Evolutionary conservation across 768 basidiomycete genomes (phyloP), one percentile per base, ranked within the genome.

Genomic region (Calocera viscosa): DNA sequence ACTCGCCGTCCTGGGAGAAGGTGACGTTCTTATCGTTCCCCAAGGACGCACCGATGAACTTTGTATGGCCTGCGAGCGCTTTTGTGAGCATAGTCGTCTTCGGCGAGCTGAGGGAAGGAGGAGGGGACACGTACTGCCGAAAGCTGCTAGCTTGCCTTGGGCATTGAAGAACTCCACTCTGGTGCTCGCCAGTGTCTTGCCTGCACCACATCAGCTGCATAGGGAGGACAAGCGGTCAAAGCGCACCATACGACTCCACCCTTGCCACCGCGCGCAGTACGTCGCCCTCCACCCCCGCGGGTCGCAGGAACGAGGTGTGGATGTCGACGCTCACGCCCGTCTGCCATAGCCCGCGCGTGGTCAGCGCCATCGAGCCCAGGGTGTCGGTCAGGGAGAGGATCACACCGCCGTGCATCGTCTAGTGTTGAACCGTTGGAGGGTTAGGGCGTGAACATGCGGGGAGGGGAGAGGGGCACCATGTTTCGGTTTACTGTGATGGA

Each of bases 321-420:
- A 93, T 84, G 73, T 92, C 90, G 1, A 89, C 90, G 1, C 89
- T 90, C 11, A 92, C 90, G 17, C 91, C 68, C 0, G 91, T 92
- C 90, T 91, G 90, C 72, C 78, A 93, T 10, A 90, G 86, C 1
- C 91, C 91, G 69, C 86, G 86, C 16, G 86, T 83, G 0, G 90
- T 88, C 28, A 93, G 83, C n/a, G 87, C 90, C 19, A 92, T 82
- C 0, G 90, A 91, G 2, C 91, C 90, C 19, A 92, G 75, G 16
- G 90, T 91, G 74, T 92, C 91, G 2, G 91, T 91, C 33, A 93
- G 77, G 10, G 90, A 90, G 72, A 89, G 74, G 69, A 92, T 83
- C 39, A 93, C 81, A 24, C 91, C 91, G 19, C 91, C 91, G 70
- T 93, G 90, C 26, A 87, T 87, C 75, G 80, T 81, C 80, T 82